A percentile compares a stretch with the other conserved stretches of the same genome.
Evolutionary conservation across 768 basidiomycete genomes (phyloP).

Genomic region (Podaxis rugospora): DNA sequence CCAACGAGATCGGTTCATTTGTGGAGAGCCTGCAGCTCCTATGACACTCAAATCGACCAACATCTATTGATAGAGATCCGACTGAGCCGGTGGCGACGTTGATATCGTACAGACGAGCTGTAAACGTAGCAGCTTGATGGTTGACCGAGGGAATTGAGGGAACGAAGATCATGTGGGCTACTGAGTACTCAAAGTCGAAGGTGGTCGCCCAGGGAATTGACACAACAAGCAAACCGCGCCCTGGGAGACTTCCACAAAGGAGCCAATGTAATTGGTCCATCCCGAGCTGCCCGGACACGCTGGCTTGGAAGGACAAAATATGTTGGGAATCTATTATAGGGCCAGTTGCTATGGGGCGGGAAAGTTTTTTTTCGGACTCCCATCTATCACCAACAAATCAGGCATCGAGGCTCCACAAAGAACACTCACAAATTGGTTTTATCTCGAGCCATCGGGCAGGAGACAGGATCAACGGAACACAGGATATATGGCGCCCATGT

Average conservation of each 20-base stretch:
- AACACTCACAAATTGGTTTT: background rate
- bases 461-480: constrained; percentile 9
- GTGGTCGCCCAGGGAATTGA: background rate
- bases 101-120: background rate
- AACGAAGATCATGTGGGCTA: background rate
- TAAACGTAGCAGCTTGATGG: background rate
- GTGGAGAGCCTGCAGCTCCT: constrained; percentile 1
- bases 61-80: constrained; percentile 3
- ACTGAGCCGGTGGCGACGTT: background rate
- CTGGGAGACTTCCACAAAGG: background rate
- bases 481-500: background rate
- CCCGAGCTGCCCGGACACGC: constrained; percentile 1
- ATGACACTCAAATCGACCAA: constrained; percentile 5
- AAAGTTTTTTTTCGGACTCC: constrained; percentile 4
- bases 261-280: background rate
- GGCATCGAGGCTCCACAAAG: background rate
- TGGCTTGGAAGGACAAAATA: background rate
- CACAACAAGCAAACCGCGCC: background rate
- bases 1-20: constrained; percentile 6
- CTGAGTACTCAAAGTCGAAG: background rate
- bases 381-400: constrained; percentile 2
- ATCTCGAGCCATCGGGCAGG: background rate
- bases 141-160: background rate
- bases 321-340: background rate
- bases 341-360: constrained; percentile 11